Evolutionary conservation across 306 rosid species (phyloP).

Genomic region (Spatholobus suberectus): DNA sequence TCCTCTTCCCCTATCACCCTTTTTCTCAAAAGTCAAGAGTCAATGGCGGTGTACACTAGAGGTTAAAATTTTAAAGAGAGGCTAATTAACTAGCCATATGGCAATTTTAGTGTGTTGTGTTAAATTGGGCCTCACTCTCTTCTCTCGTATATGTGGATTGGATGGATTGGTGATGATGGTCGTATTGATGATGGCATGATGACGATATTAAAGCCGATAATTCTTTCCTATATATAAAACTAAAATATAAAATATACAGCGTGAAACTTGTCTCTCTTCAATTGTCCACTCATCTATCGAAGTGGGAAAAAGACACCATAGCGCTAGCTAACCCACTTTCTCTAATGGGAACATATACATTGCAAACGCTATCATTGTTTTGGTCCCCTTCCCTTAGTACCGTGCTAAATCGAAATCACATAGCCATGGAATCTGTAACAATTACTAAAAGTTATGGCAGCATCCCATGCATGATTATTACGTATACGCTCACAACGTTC

Average conservation of each 20-base stretch:
- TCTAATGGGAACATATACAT: constrained; percentile 67
- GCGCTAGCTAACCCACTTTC: constrained; percentile 70
- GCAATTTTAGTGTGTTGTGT: not conserved
- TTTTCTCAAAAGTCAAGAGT: constrained; percentile 19
- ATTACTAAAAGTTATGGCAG: constrained; percentile 48
- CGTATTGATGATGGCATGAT: constrained; percentile 73
- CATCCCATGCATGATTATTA: constrained; percentile 90
- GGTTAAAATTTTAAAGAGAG: not conserved
- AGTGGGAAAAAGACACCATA: constrained; percentile 66
- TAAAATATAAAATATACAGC: not conserved
- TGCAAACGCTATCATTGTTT: constrained; percentile 59
- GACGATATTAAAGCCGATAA: constrained; percentile 60
- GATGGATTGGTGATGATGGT: constrained; percentile 57
- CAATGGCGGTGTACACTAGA: not conserved
- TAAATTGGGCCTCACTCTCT: constrained; percentile 38
- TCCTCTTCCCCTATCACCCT: constrained; percentile 25
- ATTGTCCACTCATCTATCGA: constrained; percentile 54
- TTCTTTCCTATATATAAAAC: not conserved
- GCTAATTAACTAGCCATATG: not conserved
- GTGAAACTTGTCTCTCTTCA: constrained; percentile 36
- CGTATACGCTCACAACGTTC: constrained; percentile 61
- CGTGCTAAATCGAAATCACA: constrained; percentile 55
- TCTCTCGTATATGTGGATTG: not conserved
- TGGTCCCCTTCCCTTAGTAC: constrained; percentile 61
- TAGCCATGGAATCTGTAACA: constrained; percentile 46